Evolutionary conservation across 2,329 filamentous ascomycete species (phyloP).

Genomic region (Diaporthe caulivora): DNA sequence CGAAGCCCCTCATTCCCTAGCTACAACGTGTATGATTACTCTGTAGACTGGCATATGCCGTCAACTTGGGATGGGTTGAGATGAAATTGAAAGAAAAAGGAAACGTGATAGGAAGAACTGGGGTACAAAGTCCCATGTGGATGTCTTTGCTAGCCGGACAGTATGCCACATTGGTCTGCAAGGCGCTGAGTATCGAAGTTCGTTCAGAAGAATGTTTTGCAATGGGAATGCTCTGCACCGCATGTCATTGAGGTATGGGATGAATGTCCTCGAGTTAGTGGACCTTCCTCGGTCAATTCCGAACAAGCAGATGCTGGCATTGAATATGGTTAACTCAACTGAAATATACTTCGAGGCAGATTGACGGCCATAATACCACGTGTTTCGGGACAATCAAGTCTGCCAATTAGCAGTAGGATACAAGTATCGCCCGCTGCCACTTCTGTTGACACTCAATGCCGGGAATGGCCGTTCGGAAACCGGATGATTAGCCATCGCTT

Average conservation of each 20-base stretch:
- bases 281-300: not conserved
- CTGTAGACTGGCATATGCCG: not conserved
- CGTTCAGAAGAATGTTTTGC: not conserved
- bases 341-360: not conserved
- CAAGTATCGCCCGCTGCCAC: not conserved
- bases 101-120: not conserved
- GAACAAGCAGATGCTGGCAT: not conserved
- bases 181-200: not conserved
- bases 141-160: not conserved
- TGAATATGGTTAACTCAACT: not conserved
- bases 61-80: not conserved
- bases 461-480: conserved; percentile 4
- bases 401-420: not conserved
- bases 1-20: not conserved
- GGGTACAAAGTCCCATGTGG: not conserved
- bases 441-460: not conserved
- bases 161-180: not conserved
- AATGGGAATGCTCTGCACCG: not conserved
- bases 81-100: not conserved
- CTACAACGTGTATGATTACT: not conserved
- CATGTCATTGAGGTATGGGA: not conserved
- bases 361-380: not conserved
- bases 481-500: not conserved
- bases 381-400: not conserved
- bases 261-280: not conserved